These are phyloP conservation scores for Termitomyces sp. DNA, from an alignment of 1,284 basidiomycete genomes.

Conservation along the genomic window DNA sequence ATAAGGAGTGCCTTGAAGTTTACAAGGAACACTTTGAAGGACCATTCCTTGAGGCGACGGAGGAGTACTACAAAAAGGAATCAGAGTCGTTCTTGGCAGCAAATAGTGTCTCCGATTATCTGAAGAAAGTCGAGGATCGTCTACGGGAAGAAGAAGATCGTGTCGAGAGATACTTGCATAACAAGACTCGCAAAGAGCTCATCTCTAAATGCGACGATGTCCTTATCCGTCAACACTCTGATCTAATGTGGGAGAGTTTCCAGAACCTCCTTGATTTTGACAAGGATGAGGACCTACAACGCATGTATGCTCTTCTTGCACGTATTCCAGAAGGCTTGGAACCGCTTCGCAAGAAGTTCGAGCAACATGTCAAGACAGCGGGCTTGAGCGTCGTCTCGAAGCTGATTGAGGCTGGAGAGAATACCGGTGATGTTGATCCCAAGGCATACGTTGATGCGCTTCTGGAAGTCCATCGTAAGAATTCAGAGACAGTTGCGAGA, in stretches of 20 bases:
- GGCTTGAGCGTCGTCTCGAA: constrained; percentile 85
- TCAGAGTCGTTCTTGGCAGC: constrained; percentile 87
- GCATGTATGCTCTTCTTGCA: constrained; percentile 92
- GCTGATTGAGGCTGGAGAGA: constrained; percentile 66
- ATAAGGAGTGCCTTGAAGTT: constrained; percentile 90
- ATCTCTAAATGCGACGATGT: constrained; percentile 91
- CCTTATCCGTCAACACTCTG: constrained; percentile 85
- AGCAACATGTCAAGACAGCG: constrained; percentile 89
- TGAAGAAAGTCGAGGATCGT: constrained; percentile 93
- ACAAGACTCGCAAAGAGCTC: constrained; percentile 80
- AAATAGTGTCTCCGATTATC: constrained; percentile 93
- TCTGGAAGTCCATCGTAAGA: constrained; percentile 89
- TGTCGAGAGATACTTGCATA: constrained; percentile 92
- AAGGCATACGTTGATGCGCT: constrained; percentile 94
- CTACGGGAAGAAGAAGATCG: constrained; percentile 94
- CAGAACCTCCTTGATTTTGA: constrained; percentile 90
- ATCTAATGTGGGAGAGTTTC: constrained; percentile 94
- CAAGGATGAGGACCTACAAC: constrained; percentile 87
- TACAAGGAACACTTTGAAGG: constrained; percentile 91
- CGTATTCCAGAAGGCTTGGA: constrained; percentile 90
- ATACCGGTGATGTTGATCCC: constrained; percentile 69
- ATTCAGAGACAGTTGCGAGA: constrained; percentile 84
- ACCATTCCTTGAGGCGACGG: constrained; percentile 86
- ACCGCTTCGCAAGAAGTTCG: constrained; percentile 89
- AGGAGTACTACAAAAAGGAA: constrained; percentile 89